Percentiles rank a stretch among this genome's conserved stretches.
phyloP scores from a whole-genome alignment of 352 stramenopile species.

The Hyphochytrium catenoides region DNA sequence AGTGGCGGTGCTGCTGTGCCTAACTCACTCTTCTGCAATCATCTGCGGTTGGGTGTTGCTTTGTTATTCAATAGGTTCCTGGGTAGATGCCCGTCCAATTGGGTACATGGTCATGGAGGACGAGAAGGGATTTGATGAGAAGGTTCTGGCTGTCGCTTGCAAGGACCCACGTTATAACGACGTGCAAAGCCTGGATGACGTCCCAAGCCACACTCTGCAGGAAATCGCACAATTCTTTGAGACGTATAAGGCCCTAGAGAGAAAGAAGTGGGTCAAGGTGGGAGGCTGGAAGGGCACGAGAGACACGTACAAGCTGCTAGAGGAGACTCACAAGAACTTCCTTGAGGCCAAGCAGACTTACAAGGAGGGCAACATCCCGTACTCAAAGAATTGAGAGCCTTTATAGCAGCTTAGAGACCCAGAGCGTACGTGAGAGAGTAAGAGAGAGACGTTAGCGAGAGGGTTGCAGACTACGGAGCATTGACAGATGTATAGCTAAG shows the following conservation, averaged over 20 bases:
- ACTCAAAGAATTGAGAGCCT: no score
- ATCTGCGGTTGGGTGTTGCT: no score
- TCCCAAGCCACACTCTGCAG: conserved; percentile 11
- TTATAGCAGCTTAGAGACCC: no score
- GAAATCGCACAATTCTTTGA: conserved; percentile 17
- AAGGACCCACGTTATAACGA: conserved; percentile 13
- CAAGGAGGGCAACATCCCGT: no score
- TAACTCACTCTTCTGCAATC: no score
- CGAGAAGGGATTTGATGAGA: conserved; percentile 16
- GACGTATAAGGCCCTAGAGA: conserved; percentile 15
- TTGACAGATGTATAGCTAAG: no score
- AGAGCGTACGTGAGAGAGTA: no score
- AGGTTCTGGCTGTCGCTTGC: conserved; percentile 13
- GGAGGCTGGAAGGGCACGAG: conserved; percentile 12
- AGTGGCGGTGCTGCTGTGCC: no score
- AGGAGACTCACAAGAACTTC: conserved; percentile 7
- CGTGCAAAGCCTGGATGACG: conserved; percentile 11
- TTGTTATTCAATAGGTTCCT: no score
- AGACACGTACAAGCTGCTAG: conserved; percentile 13
- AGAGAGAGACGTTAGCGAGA: no score
- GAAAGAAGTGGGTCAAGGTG: conserved; percentile 11
- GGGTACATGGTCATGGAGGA: conserved; percentile 15
- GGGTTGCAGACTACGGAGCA: no score
- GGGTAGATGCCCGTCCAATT: conserved; percentile 11
- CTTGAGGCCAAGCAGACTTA: conserved; percentile 2